Conservation (phyloP, 78 protist species). For the Planoprotostelium fungivorum region DNA sequence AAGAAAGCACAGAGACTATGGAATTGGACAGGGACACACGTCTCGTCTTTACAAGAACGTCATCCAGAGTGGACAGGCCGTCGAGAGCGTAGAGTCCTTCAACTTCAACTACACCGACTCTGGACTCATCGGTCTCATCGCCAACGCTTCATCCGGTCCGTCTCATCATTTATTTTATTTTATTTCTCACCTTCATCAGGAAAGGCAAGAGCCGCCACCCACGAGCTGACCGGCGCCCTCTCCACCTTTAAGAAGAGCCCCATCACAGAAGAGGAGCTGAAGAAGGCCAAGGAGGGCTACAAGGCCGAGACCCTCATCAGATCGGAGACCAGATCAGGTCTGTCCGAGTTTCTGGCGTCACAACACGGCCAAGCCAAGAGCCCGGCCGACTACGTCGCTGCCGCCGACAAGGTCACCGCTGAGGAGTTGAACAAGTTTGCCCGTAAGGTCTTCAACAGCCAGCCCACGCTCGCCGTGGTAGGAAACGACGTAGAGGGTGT, state of each 20-base stretch:
- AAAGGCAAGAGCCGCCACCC: neutral
- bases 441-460: neutral
- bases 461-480: neutral
- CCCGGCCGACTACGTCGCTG: neutral
- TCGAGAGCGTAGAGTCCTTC: neutral
- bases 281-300: neutral
- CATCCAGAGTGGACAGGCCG: neutral
- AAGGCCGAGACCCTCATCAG: neutral
- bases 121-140: neutral
- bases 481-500: neutral
- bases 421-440: neutral
- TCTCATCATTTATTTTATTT: no score
- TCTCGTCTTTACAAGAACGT: neutral
- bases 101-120: neutral
- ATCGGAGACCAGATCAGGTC: neutral
- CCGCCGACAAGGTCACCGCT: neutral
- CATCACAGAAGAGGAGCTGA: neutral
- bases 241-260: neutral
- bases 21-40: constrained; percentile 1
- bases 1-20: neutral
- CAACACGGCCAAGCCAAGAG: neutral
- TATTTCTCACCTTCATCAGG: neutral
- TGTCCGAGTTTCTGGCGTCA: neutral
- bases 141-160: neutral
- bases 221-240: neutral